phyloP scores from a whole-genome alignment of 129 eudicot genomes.

The Sambucus nigra region DNA sequence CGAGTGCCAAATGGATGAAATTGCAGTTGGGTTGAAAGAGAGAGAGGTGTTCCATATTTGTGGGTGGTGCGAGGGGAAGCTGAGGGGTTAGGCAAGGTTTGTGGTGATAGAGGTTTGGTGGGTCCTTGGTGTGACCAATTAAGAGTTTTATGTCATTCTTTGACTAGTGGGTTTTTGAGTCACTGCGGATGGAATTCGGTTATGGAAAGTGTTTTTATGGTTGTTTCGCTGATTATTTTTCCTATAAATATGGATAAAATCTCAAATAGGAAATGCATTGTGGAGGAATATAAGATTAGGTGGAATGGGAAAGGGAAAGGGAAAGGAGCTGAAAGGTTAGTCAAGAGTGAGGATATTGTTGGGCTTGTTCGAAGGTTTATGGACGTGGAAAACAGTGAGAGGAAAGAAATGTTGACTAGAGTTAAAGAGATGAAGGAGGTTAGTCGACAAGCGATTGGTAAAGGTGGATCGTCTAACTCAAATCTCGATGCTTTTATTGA shows the following conservation, averaged over 20 bases:
- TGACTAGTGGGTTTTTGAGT: too few relatives aligned
- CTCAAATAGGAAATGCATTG: too few relatives aligned
- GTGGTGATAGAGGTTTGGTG: slow-evolving; percentile 12
- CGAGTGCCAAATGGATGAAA: slow-evolving; percentile 33
- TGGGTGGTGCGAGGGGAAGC: slow-evolving; percentile 23
- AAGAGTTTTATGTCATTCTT: too few relatives aligned
- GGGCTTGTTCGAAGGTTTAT: slow-evolving; percentile 21
- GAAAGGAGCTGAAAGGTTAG: neutral
- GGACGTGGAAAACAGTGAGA: slow-evolving; percentile 11
- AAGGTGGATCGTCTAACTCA: slow-evolving; percentile 14
- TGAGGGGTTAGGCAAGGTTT: neutral
- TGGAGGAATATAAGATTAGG: slow-evolving; percentile 23
- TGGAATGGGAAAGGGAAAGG: slow-evolving; percentile 9
- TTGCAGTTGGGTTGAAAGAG: too few relatives aligned
- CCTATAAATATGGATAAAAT: slow-evolving; percentile 23
- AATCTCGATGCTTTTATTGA: slow-evolving; percentile 18
- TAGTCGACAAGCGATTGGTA: slow-evolving; percentile 1
- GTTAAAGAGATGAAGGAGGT: neutral
- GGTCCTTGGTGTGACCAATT: too few relatives aligned
- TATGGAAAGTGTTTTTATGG: slow-evolving; percentile 29
- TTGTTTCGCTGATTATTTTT: slow-evolving; percentile 28
- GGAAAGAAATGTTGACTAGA: too few relatives aligned
- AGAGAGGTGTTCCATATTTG: slow-evolving; percentile 19
- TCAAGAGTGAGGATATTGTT: neutral
- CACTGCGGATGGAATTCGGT: too few relatives aligned